Evolutionary conservation across 139 green algal genomes (phyloP).

Genomic region (Haematococcus lacustris): DNA sequence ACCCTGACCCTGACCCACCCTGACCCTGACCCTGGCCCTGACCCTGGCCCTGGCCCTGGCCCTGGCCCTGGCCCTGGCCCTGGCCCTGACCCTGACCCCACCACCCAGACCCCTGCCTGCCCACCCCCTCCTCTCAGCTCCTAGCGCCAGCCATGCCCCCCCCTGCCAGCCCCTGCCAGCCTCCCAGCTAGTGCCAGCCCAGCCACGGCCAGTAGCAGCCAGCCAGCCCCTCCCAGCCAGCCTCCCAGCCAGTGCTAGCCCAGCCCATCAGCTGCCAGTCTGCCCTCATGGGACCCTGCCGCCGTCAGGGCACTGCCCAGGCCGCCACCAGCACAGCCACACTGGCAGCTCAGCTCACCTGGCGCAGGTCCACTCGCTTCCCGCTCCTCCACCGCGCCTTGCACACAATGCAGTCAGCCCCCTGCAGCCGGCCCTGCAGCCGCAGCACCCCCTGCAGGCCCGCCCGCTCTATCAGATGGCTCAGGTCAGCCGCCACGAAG

Average conservation of each 20-base stretch:
- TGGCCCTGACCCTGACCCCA: too few species aligned
- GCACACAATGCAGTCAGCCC: constrained; percentile 14
- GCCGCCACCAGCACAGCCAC: neutral
- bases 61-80: too few species aligned
- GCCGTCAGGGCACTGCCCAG: neutral
- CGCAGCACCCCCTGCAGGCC: constrained; percentile 7
- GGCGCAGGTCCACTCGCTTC: constrained; percentile 7
- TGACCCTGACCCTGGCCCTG: too few species aligned
- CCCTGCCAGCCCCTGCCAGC: neutral
- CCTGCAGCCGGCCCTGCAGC: neutral
- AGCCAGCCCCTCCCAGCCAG: neutral
- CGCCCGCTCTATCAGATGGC: neutral
- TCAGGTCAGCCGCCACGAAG: constrained; percentile 13
- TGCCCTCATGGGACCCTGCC: neutral
- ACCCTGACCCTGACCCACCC: too few species aligned
- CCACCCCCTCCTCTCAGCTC: too few species aligned
- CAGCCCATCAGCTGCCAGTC: neutral
- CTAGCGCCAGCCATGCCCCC: neutral
- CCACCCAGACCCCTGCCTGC: too few species aligned
- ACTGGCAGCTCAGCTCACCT: constrained; percentile 1
- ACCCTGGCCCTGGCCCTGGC: too few species aligned
- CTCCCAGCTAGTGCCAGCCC: too few species aligned
- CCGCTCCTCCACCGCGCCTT: constrained; percentile 8
- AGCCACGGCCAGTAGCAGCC: neutral
- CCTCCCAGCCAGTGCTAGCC: neutral